Evolutionary conservation across 73 alveolate genomes (phyloP).

Genomic region (Paramecium sonneborni): DNA sequence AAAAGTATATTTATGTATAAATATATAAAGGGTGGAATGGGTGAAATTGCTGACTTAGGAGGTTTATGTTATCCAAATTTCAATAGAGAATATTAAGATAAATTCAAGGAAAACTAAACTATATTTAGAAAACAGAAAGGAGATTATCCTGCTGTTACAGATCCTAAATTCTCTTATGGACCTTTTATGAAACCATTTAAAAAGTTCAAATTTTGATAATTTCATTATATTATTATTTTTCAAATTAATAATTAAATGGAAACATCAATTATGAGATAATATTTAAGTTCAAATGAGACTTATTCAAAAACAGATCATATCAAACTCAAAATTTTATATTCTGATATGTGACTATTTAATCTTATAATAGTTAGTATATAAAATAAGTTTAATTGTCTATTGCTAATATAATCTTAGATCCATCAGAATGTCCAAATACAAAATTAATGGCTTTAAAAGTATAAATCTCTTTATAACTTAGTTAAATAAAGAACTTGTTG

Average conservation of each 20-base stretch:
- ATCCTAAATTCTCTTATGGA: constrained; percentile 37
- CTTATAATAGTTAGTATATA: background rate
- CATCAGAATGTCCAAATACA: background rate
- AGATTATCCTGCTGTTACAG: constrained; percentile 50
- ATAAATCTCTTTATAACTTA: background rate
- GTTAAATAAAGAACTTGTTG: background rate
- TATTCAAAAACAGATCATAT: background rate
- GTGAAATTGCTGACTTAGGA: constrained; percentile 52
- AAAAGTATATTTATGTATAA: background rate
- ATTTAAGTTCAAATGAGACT: constrained; percentile 25
- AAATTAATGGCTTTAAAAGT: background rate
- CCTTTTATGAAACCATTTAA: constrained; percentile 56
- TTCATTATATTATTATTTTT: background rate
- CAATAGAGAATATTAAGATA: constrained; percentile 44
- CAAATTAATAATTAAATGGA: background rate
- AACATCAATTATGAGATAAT: background rate
- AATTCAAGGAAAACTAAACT: constrained; percentile 45
- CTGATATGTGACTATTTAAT: background rate
- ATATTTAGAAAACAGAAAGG: constrained; percentile 38
- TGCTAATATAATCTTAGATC: background rate
- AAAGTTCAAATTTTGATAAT: constrained; percentile 25
- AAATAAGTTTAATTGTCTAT: background rate
- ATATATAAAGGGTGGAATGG: constrained; percentile 44
- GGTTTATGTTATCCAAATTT: constrained; percentile 46
- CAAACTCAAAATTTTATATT: background rate